Evolutionary conservation across 768 basidiomycete species (phyloP).

Genomic region (Phallus indusiatus): DNA sequence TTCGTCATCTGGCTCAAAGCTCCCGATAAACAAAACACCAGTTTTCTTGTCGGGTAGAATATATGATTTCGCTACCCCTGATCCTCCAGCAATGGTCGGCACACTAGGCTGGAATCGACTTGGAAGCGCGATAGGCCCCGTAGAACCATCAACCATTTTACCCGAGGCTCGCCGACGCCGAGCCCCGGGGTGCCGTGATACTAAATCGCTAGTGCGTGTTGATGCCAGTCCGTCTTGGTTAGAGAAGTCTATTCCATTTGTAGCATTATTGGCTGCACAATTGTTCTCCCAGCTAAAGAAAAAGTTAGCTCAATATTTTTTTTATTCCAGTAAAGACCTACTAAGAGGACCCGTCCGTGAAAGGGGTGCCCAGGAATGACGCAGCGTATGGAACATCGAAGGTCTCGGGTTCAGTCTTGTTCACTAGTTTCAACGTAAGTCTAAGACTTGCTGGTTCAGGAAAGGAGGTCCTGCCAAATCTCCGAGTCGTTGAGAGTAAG

Average conservation of each 20-base stretch:
- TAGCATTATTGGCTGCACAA: constrained; percentile 39
- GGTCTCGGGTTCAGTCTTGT: constrained; percentile 38
- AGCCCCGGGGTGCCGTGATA: constrained; percentile 24
- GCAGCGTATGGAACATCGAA: constrained; percentile 46
- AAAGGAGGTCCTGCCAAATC: constrained; percentile 43
- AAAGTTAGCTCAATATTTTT: not conserved
- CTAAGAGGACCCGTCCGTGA: constrained; percentile 45
- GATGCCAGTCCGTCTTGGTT: constrained; percentile 17
- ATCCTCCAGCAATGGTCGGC: constrained; percentile 35
- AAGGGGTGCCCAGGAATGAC: constrained; percentile 33
- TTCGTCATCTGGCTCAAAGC: constrained; percentile 40
- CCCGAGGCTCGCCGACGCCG: no score
- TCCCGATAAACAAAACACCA: constrained; percentile 44
- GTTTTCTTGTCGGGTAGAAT: constrained; percentile 46
- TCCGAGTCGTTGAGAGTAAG: constrained; percentile 48
- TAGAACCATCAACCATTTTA: constrained; percentile 34
- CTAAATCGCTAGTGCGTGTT: constrained; percentile 17
- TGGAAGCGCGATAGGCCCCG: constrained; percentile 35
- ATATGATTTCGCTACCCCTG: constrained; percentile 45
- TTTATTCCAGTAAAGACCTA: constrained; percentile 20
- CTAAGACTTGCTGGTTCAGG: constrained; percentile 38
- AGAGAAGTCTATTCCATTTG: constrained; percentile 39
- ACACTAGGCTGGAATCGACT: constrained; percentile 37
- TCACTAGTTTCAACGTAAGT: constrained; percentile 36
- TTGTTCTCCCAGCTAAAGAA: constrained; percentile 45